phyloP scores from a whole-genome alignment of 148 eudicot species.

The Spergularia bocconei region DNA sequence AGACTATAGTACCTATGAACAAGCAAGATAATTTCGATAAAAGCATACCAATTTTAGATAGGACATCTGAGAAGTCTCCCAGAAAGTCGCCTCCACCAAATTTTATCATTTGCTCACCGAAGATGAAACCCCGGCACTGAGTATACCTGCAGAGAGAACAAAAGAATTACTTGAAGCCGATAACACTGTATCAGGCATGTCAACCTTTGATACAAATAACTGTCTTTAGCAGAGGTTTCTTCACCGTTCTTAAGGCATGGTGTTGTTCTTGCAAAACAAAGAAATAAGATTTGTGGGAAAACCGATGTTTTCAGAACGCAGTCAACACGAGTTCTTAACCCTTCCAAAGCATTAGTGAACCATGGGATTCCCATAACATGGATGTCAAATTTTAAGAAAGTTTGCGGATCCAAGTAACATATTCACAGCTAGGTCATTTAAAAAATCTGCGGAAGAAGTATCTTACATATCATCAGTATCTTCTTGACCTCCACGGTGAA shows the following conservation, averaged over 20 bases:
- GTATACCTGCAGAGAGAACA: conserved; percentile 3
- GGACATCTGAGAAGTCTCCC: background rate
- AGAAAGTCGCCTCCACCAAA: background rate
- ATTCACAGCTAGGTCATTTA: background rate
- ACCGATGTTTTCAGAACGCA: too few relatives aligned
- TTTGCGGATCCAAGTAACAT: background rate
- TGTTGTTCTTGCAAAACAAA: too few relatives aligned
- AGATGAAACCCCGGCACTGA: background rate
- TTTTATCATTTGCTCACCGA: conserved; percentile 7
- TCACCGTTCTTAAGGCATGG: too few relatives aligned
- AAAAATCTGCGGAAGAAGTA: background rate
- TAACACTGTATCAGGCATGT: background rate
- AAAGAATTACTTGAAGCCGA: background rate
- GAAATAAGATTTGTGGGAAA: too few relatives aligned
- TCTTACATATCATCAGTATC: conserved; percentile 12
- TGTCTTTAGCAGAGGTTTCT: background rate
- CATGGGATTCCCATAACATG: background rate
- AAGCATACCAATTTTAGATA: background rate
- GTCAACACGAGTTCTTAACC: background rate
- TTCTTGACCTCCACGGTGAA: background rate
- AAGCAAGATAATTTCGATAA: background rate
- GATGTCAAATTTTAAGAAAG: background rate
- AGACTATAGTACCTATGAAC: background rate
- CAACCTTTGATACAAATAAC: background rate
- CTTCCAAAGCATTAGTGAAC: background rate